phyloP scores from a whole-genome alignment of 1,284 basidiomycete genomes.

The Ganoderma meredithae region DNA sequence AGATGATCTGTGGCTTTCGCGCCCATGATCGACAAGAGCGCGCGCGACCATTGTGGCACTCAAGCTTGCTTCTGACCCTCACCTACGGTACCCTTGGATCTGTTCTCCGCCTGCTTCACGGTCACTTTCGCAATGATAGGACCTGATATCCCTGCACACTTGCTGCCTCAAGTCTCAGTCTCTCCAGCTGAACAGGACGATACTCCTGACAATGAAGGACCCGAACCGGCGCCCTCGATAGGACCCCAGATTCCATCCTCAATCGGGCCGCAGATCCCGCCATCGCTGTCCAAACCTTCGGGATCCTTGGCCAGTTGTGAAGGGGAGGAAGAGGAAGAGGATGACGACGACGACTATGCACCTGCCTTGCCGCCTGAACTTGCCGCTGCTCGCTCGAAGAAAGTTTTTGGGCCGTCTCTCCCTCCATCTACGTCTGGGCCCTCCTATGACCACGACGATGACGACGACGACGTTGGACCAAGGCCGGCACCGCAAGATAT shows the following conservation, averaged over 20 bases:
- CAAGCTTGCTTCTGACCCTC: neutral
- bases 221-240: constrained; percentile 23
- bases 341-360: constrained; percentile 64
- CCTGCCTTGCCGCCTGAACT: constrained; percentile 74
- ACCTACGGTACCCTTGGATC: neutral
- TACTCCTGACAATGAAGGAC: constrained; percentile 20
- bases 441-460: constrained; percentile 57
- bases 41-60: neutral
- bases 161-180: constrained; percentile 32
- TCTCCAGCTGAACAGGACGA: constrained; percentile 17
- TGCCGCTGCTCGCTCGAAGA: constrained; percentile 44
- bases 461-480: constrained; percentile 82
- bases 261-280: constrained; percentile 34
- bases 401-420: constrained; percentile 48
- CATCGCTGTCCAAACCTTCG: constrained; percentile 11
- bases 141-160: constrained; percentile 56
- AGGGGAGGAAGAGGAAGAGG: constrained; percentile 41
- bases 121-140: constrained; percentile 54
- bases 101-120: neutral
- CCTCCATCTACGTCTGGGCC: constrained; percentile 43
- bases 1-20: neutral
- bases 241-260: constrained; percentile 31
- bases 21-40: neutral
- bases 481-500: constrained; percentile 61
- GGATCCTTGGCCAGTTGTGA: neutral